These are phyloP conservation scores for Colletotrichum acutatum DNA, from an alignment of 2,329 filamentous ascomycete genomes.

Conservation along the genomic window DNA sequence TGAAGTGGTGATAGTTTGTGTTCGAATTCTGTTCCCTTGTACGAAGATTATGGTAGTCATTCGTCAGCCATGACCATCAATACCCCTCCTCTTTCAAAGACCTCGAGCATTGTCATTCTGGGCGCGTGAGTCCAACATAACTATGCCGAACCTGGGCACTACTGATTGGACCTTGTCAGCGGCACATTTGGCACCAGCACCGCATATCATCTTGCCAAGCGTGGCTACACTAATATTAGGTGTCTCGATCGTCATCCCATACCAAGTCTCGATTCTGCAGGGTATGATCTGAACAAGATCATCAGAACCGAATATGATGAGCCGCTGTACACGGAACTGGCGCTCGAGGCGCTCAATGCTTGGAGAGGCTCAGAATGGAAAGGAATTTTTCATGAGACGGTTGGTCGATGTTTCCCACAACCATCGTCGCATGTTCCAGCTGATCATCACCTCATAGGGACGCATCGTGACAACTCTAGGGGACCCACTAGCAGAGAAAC, in stretches of 20 bases:
- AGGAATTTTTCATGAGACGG: slow-evolving; percentile 35
- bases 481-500: slow-evolving; percentile 14
- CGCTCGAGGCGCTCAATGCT: slow-evolving; percentile 22
- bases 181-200: slow-evolving; percentile 30
- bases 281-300: slow-evolving; percentile 34
- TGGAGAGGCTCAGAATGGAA: slow-evolving; percentile 32
- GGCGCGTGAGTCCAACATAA: slow-evolving; percentile 26
- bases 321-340: slow-evolving; percentile 23
- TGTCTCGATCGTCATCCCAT: slow-evolving; percentile 31
- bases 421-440: not conserved
- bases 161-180: not conserved
- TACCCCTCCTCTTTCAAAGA: not conserved
- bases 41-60: not conserved
- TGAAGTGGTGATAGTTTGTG: not conserved
- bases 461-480: slow-evolving; percentile 32
- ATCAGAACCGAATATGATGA: slow-evolving; percentile 32
- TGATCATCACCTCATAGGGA: slow-evolving; percentile 15
- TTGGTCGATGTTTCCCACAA: not conserved
- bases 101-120: slow-evolving; percentile 33
- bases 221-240: slow-evolving; percentile 36
- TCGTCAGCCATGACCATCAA: not conserved
- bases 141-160: too few species aligned
- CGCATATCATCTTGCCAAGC: slow-evolving; percentile 29
- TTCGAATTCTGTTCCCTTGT: not conserved
- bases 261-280: slow-evolving; percentile 34